Base-by-base conservation (phyloP, 2,329 filamentous ascomycete species). In the Cercospora sesami region DNA sequence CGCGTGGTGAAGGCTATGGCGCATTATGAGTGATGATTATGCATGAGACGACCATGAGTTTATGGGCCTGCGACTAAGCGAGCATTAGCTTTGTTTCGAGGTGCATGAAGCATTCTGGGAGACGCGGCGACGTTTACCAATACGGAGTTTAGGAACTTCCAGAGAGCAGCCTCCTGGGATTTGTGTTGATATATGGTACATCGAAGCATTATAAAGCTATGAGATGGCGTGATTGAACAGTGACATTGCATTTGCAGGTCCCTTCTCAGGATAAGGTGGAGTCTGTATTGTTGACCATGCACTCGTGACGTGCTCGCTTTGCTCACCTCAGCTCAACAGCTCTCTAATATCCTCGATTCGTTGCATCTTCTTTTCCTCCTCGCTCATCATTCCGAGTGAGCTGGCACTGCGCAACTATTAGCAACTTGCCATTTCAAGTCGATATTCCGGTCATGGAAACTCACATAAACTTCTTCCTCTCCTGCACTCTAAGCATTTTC, bases 391-490 rank as follows among this genome's bases (percentile, higher is more conserved):
- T 1, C 95, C 95, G 36, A 99, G 82, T 0, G 92, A 95, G 16
- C 91, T 94, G n/a, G 95, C 95, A 81, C 94, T 96, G 72, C 79
- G 80, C 61, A 23, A n/a, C 18, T 5, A 65, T 80, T 73, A 81
- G 70, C 62, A 53, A 65, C 55, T 14, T 30, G 53, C 33, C 8
- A 9, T 26, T 18, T 10, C 4, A 7, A 28, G 57, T 53, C 23
- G 18, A 71, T 66, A 48, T 63, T 62, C 65, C n/a, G 28, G 23
- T 28, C 28, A 16, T 16, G 21, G 33, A 65, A 51, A 90, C 91
- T 89, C 78, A 93, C 90, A 96, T 92, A 74, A 96, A 96, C 84
- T 94, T 98, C 84, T 99, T 99, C 77, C 94, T 84, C 72, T 98
- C 94, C 79, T 99, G 96, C 36, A 99, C 89, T 79, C 86, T 89